phyloP scores from a whole-genome alignment of 768 basidiomycete genomes.

The Candolleomyces efflorescens region DNA sequence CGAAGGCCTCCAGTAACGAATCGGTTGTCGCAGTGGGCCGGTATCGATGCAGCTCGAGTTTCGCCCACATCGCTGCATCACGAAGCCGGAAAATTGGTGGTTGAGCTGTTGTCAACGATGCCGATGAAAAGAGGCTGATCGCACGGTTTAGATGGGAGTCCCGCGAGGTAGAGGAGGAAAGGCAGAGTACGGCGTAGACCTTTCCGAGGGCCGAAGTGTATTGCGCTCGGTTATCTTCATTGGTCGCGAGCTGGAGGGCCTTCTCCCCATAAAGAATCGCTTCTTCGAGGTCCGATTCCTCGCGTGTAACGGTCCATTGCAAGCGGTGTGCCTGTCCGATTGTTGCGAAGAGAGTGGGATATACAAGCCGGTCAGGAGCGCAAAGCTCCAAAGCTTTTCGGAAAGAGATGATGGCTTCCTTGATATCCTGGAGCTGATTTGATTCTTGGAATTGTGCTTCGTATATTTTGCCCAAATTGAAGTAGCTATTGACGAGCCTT shows the following conservation, averaged over 20 bases:
- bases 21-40: not conserved
- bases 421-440: too few relatives aligned
- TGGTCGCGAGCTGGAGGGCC: not conserved
- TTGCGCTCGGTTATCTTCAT: not conserved
- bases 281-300: not conserved
- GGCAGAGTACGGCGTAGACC: too few relatives aligned
- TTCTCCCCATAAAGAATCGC: not conserved
- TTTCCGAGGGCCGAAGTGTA: not conserved
- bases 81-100: too few relatives aligned
- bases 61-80: not conserved
- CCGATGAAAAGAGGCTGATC: too few relatives aligned
- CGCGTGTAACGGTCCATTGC: not conserved
- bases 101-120: too few relatives aligned
- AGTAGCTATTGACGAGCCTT: too few relatives aligned
- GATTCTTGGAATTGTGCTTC: too few relatives aligned
- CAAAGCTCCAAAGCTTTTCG: too few relatives aligned
- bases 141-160: too few relatives aligned
- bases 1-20: conserved; percentile 7
- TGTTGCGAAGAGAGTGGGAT: not conserved
- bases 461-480: too few relatives aligned
- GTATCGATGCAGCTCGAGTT: not conserved
- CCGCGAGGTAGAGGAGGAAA: too few relatives aligned
- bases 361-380: not conserved
- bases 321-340: not conserved
- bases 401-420: too few relatives aligned